Percentiles rank a stretch among this genome's conserved stretches.
Conservation (phyloP, 1,284 basidiomycete genomes). For the Coniophora puteana region DNA sequence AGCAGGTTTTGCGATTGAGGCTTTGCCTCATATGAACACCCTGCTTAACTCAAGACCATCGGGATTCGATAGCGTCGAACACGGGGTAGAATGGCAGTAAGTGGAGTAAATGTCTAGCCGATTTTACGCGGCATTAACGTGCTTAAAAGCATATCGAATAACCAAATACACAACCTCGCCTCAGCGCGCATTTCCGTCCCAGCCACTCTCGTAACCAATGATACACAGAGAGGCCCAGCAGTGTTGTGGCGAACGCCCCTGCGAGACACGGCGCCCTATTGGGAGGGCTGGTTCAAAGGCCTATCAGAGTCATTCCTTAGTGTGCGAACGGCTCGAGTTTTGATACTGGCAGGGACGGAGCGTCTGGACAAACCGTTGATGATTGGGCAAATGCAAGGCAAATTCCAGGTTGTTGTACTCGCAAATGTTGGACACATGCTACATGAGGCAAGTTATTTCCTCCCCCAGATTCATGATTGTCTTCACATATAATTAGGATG, state of each 20-base stretch:
- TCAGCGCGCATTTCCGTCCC: constrained; percentile 89
- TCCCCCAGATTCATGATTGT: background rate
- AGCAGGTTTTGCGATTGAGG: constrained; percentile 89
- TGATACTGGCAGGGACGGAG: constrained; percentile 92
- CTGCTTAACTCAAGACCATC: constrained; percentile 85
- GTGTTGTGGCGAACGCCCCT: constrained; percentile 86
- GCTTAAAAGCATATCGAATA: constrained; percentile 57
- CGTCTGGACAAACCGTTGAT: constrained; percentile 90
- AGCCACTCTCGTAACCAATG: constrained; percentile 56
- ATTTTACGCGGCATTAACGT: constrained; percentile 8
- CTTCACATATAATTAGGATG: constrained; percentile 53
- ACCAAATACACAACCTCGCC: constrained; percentile 72
- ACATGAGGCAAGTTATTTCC: constrained; percentile 68
- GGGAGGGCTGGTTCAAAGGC: constrained; percentile 90
- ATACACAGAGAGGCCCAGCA: constrained; percentile 31
- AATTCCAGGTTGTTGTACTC: constrained; percentile 92
- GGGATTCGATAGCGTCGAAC: constrained; percentile 79
- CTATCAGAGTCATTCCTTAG: constrained; percentile 78
- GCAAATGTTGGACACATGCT: constrained; percentile 88
- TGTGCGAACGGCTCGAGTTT: constrained; percentile 75
- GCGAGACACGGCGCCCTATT: constrained; percentile 83
- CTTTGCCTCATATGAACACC: constrained; percentile 86
- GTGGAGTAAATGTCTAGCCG: constrained; percentile 29
- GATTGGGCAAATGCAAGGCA: constrained; percentile 99
- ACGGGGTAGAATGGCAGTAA: constrained; percentile 95